phyloP scores from a whole-genome alignment of 805 yeast species.

The Sporopachydermia lactativora region DNA sequence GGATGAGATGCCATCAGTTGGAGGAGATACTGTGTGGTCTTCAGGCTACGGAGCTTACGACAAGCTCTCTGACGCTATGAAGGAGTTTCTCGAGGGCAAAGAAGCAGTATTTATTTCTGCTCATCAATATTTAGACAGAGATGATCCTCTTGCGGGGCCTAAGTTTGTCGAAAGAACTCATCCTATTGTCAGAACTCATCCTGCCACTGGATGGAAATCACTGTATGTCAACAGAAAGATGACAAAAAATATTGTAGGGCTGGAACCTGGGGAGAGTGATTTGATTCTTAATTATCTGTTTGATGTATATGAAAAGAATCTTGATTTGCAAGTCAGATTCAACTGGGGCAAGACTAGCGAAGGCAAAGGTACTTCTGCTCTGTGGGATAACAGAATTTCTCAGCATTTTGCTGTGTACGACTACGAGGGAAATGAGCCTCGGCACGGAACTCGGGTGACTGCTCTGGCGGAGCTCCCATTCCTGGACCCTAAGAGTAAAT shows the following conservation, averaged over 20 bases:
- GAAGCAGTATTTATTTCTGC: constrained; percentile 28
- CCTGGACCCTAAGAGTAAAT: constrained; percentile 34
- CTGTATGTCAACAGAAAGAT: constrained; percentile 37
- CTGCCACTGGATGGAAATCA: constrained; percentile 50
- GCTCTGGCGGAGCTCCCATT: constrained; percentile 39
- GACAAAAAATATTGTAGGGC: constrained; percentile 38
- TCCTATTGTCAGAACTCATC: constrained; percentile 50
- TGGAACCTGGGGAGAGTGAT: constrained; percentile 35
- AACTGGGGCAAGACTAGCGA: constrained; percentile 33
- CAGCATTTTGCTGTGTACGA: constrained; percentile 42
- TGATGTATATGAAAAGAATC: constrained; percentile 32
- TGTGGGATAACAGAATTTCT: constrained; percentile 48
- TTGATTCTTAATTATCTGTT: constrained; percentile 32
- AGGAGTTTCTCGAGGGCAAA: constrained; percentile 30
- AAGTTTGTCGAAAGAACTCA: constrained; percentile 39
- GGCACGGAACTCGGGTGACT: constrained; percentile 42
- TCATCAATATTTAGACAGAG: constrained; percentile 28
- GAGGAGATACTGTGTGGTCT: constrained; percentile 43
- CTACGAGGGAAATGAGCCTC: constrained; percentile 27
- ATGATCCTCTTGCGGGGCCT: constrained; percentile 32
- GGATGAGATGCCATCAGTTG: constrained; percentile 33
- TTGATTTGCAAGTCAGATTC: constrained; percentile 42
- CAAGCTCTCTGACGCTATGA: constrained; percentile 34
- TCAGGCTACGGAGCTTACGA: constrained; percentile 41
- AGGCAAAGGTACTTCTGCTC: constrained; percentile 35